Base-by-base conservation (phyloP, 1,284 basidiomycete species). In the Volvariella surrecta region DNA sequence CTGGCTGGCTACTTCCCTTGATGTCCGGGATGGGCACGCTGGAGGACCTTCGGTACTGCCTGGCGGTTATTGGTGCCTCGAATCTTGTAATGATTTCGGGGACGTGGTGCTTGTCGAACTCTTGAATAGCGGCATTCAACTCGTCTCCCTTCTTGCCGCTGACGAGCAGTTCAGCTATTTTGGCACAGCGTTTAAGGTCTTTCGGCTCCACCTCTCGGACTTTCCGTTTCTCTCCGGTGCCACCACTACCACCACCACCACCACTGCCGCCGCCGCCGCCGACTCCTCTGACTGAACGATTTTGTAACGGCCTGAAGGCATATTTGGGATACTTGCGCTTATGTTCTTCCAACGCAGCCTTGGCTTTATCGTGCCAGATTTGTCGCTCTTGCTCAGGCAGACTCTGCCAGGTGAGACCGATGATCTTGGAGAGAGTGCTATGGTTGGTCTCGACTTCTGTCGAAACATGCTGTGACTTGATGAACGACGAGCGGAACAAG, bases 401-500 rank as follows among this genome's bases (percentile, higher is more conserved):
- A 45, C 73, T 77, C 58, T 82, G 74, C 83, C 83, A 87, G 20
- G 82, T 82, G 50, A 82, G 64, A 30, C 80, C 79, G 43, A 82
- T 81, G 50, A 81, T 82, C 65, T 80, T 80, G 1, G 79, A 82
- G 15, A 82, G 63, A 37, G 85, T 88, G 56, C 82, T 82, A 61
- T 89, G 87, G 54, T 86, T 83, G 40, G 82, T 79, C 63, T 89
- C 84, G 31, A 89, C 79, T 32, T 76, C 76, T 3, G 79, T 72
- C 3, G 87, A 83, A 42, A 91, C 82, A 44, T 85, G 73, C 46
- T 82, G 79, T 37, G 72, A 73, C 55, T 81, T 79, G 53, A 89
- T 87, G 52, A 89, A 88, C 32, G 76, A 73, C 0, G 86, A 87
- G 40, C 89, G 80, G 66, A 90, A 93, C 53, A 93, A 73, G 55